Base-by-base conservation (phyloP, 345 rosid species). In the Linum trigynum region DNA sequence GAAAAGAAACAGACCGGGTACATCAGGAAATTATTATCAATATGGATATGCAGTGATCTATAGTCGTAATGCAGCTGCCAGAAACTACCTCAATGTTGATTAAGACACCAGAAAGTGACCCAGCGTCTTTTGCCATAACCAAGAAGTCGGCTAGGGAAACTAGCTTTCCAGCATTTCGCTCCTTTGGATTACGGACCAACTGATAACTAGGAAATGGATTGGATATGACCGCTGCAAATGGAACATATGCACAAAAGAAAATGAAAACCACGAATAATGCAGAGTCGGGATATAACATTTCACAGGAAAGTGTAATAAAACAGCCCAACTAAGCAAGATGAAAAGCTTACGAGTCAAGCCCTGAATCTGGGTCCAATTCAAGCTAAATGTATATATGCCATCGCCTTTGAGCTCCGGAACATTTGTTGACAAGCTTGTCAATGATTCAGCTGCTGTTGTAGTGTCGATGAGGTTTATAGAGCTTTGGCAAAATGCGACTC, bases 41-140 rank as follows among this genome's bases (percentile, higher is more conserved):
- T 48, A 48, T 48, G 53, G 14, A 9, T 48, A 9, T 48, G 53
- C 2, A 48, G 11, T 48, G 14, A 48, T 48, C 32, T 23, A 1
- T 23, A 23, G 32, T 48, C 7, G 53, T 48, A 15, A 48, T 48
- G 2, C 53, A 6, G 3, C 53, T 48, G 53, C 3, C 14, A 48
- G 72, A 62, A 71, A 76, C 82, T 77, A 94, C 99, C 92, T 90
- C 97, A 61, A 90, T 82, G 75, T 82, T 71, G 72, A 94, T 84
- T 78, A 88, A 79, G 77, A 90, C 81, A 61, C 97, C 92, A 6
- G 84, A 73, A 70, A 94, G 83, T 64, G 97, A 77, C 73, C 70
- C 79, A 56, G 86, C 39, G 58, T 75, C 85, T 69, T 76, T 88
- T 38, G 95, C 83, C 87, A 88, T 41, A 45, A 45, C 76, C 55